Evolutionary conservation across 805 yeast genomes (phyloP), one percentile per base, ranked within the genome.

Genomic region (Spathaspora passalidarum): DNA sequence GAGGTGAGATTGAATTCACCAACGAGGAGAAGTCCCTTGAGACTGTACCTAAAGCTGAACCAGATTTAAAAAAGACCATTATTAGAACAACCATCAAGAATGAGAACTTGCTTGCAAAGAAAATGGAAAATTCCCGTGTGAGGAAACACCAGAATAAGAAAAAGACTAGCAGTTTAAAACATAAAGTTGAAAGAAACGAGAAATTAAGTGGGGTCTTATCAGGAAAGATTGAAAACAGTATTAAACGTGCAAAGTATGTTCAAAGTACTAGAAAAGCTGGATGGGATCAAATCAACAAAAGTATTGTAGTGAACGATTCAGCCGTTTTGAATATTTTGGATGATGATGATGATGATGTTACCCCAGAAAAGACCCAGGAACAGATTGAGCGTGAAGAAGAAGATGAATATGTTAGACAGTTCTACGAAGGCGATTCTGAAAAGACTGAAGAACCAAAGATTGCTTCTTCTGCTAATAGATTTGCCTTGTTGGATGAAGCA

Each of bases 21-120:
- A 79, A 75, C 32, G 74, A 69, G 55, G 76, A 76, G 8, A 77
- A 73, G 51, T 72, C 75, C 6, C 66, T 86, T 26, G 68, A 72
- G 19, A 61, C 67, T 10, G 62, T 84, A 16, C 84, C 88, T 40
- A 78, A 86, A 61, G 72, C 75, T 10, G 82, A 81, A 50, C 74
- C 74, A 46, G 87, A 82, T 51, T 68, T 81, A 17, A 70, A 81
- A 18, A 78, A 81, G 49, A 80, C 86, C 16, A 75, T 86, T 49
- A 82, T 85, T 48, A 77, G 92, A 63, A 79, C 83, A 8, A 74
- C 84, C 4, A 75, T 79, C 51, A 84, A 80, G 60, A 85, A 84
- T 54, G 89, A 83, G 56, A 77, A 76, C 40, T 65, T 86, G 10
- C 61, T 86, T 42, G 77, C 72, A 37, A 78, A 75, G 48, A 84